These are phyloP conservation scores for Candida nemodendra DNA, from an alignment of 805 yeast genomes.

Conservation along the genomic window DNA sequence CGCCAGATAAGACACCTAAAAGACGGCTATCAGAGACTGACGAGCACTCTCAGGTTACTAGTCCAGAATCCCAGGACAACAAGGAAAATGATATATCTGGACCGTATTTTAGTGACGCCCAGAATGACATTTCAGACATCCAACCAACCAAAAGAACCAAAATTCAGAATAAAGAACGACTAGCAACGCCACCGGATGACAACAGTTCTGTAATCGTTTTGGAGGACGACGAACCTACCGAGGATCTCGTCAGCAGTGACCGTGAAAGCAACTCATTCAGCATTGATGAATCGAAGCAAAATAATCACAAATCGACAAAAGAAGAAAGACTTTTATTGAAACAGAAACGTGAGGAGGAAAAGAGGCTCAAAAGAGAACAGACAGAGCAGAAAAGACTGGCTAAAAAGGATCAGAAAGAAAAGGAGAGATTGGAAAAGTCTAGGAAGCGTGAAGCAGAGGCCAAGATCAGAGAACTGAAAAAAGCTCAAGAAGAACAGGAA, in stretches of 20 bases:
- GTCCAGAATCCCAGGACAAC: background rate
- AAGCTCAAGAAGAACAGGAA: conserved; percentile 32
- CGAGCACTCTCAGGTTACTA: background rate
- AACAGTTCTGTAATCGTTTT: too few species aligned
- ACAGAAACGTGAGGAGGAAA: conserved; percentile 26
- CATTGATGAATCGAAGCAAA: too few species aligned
- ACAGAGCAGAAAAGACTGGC: conserved; percentile 24
- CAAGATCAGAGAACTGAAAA: conserved; percentile 28
- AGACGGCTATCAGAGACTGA: conserved; percentile 7
- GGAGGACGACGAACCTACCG: too few species aligned
- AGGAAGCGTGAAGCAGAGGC: conserved; percentile 30
- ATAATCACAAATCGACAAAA: background rate
- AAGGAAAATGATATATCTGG: conserved; percentile 8
- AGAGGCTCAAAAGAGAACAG: conserved; percentile 26
- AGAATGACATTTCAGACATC: background rate
- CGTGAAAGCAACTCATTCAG: too few species aligned
- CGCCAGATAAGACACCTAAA: conserved; percentile 20
- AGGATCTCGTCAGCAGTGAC: too few species aligned
- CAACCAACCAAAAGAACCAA: background rate
- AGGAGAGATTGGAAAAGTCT: conserved; percentile 25
- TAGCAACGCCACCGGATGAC: background rate
- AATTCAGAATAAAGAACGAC: background rate
- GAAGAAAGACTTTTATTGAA: conserved; percentile 1
- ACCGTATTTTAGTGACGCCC: background rate
- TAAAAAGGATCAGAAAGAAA: conserved; percentile 30